Conservation (phyloP, 306 rosid species). For the Fragaria vesca region DNA sequence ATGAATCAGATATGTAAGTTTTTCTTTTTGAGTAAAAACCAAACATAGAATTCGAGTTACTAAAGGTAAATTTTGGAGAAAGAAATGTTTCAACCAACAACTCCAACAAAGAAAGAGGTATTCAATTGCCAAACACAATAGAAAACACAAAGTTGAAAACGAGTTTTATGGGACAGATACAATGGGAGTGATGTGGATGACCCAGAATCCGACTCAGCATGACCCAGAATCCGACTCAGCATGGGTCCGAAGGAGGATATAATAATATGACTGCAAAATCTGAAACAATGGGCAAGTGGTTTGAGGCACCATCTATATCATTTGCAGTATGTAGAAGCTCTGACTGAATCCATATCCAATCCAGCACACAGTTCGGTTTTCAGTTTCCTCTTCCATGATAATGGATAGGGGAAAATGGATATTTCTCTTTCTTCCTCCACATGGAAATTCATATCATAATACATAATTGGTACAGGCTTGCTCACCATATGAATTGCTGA, state of each 20-base stretch:
- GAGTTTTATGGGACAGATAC: neutral
- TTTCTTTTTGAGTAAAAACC: no score
- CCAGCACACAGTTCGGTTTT: neutral
- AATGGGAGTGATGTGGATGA: slow-evolving; percentile 31
- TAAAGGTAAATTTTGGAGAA: neutral
- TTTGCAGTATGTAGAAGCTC: no score
- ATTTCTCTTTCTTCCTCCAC: neutral
- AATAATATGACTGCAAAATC: neutral
- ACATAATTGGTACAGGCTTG: neutral
- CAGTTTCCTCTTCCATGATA: neutral
- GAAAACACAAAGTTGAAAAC: neutral
- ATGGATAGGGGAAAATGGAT: neutral
- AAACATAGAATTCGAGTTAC: neutral
- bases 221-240: slow-evolving; percentile 17
- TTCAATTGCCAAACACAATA: neutral
- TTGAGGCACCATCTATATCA: neutral
- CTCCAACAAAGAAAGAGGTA: neutral
- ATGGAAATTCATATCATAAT: neutral
- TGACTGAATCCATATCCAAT: neutral
- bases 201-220: slow-evolving; percentile 12
- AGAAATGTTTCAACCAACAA: neutral
- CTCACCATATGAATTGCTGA: neutral
- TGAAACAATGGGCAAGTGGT: neutral
- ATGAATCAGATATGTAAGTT: no score
- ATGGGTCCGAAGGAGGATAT: slow-evolving; percentile 7